Percentiles rank a stretch among this genome's conserved stretches.
Evolutionary conservation across 2,329 filamentous ascomycete species (phyloP).

Genomic region (Nigrospora sphaerica): DNA sequence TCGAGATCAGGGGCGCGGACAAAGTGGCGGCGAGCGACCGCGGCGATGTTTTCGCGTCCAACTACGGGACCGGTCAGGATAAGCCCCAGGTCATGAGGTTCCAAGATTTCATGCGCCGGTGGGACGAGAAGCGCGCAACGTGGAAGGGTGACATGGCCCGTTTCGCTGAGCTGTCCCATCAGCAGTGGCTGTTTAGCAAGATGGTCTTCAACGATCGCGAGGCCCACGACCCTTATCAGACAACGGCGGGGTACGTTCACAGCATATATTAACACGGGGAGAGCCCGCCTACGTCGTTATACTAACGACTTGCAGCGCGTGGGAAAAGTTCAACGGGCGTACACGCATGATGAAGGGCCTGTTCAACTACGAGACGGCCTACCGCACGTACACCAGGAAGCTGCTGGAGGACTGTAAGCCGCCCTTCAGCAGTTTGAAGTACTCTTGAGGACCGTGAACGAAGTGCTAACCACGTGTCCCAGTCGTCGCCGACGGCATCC

Average conservation of each 20-base stretch:
- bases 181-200: slow-evolving; percentile 53
- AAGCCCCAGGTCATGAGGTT: not conserved
- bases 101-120: not conserved
- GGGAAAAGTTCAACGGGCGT: slow-evolving; percentile 54
- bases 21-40: not conserved
- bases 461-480: not conserved
- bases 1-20: slow-evolving; percentile 35
- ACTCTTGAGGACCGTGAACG: too few species aligned
- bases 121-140: slow-evolving; percentile 29
- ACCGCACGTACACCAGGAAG: slow-evolving; percentile 44
- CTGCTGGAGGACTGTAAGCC: slow-evolving; percentile 36
- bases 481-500: slow-evolving; percentile 49
- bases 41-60: not conserved
- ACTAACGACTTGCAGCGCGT: slow-evolving; percentile 31
- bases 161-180: slow-evolving; percentile 22
- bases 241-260: slow-evolving; percentile 40
- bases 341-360: slow-evolving; percentile 56
- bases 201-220: slow-evolving; percentile 56
- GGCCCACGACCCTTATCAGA: slow-evolving; percentile 44
- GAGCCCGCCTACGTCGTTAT: not conserved
- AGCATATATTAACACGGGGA: too few species aligned
- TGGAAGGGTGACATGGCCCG: slow-evolving; percentile 20
- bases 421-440: too few species aligned
- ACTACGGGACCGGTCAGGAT: not conserved
- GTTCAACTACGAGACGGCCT: slow-evolving; percentile 50